Percentiles rank a stretch among this genome's conserved stretches.
These are phyloP conservation scores for Penstemon newberryi DNA, from an alignment of 257 asterid genomes.

Conservation along the genomic window DNA sequence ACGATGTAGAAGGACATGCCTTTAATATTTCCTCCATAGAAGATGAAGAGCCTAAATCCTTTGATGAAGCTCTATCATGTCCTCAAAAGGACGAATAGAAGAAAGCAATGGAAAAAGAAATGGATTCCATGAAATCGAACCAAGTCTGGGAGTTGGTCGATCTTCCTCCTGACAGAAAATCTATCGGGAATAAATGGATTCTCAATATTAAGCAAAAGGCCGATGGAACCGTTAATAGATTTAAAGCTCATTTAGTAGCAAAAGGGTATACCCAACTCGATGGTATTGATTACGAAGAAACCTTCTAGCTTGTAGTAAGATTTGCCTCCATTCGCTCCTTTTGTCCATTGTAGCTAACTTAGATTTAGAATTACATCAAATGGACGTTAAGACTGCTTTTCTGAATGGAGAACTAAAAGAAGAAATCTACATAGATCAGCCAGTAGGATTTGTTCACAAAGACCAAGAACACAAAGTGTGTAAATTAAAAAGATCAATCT, in stretches of 20 bases:
- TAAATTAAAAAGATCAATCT: neutral
- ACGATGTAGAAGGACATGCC: neutral
- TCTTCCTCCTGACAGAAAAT: neutral
- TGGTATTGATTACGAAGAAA: neutral
- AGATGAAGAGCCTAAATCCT: neutral
- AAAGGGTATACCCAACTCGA: neutral
- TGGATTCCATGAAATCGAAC: neutral
- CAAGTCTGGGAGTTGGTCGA: neutral
- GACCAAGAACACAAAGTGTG: neutral
- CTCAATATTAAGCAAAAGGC: neutral
- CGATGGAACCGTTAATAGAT: neutral
- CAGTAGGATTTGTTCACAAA: neutral
- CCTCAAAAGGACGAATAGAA: neutral
- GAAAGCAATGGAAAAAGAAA: neutral
- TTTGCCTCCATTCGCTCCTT: neutral
- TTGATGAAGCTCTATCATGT: neutral
- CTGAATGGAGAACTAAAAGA: neutral
- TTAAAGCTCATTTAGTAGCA: neutral
- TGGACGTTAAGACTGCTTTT: neutral
- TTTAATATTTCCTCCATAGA: neutral
- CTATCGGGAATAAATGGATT: neutral
- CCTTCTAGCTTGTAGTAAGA: neutral
- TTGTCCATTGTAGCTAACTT: neutral
- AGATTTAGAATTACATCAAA: neutral
- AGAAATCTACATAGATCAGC: neutral